phyloP scores from a whole-genome alignment of 352 stramenopile genomes.

The Phytophthora constricta region DNA sequence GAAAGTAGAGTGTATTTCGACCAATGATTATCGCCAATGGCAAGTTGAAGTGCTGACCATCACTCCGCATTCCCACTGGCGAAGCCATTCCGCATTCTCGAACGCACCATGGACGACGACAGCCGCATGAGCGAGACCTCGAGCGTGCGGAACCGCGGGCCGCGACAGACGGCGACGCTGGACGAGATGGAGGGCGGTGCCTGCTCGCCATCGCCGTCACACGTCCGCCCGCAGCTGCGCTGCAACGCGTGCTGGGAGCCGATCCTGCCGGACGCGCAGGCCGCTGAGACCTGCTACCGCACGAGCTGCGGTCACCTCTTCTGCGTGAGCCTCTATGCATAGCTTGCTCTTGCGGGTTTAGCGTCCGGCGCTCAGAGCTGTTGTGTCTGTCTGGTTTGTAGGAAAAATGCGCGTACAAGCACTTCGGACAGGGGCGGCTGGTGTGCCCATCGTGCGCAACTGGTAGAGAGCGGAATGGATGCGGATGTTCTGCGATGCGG shows the following conservation, averaged over 20 bases:
- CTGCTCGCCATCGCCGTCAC: constrained; percentile 15
- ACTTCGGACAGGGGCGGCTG: constrained; percentile 70
- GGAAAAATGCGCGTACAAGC: constrained; percentile 89
- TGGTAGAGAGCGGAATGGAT: too few relatives aligned
- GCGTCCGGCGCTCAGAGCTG: too few relatives aligned
- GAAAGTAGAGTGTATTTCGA: too few relatives aligned
- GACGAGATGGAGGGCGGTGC: constrained; percentile 57
- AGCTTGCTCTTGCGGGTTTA: too few relatives aligned
- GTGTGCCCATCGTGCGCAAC: constrained; percentile 66
- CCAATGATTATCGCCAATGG: too few relatives aligned
- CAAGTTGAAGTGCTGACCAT: constrained; percentile 65
- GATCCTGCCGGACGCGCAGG: constrained; percentile 64
- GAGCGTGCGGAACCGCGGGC: constrained; percentile 54
- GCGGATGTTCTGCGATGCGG: too few relatives aligned
- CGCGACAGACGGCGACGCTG: constrained; percentile 36
- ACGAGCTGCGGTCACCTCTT: constrained; percentile 82
- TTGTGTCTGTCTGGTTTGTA: constrained; percentile 25
- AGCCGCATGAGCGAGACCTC: constrained; percentile 79
- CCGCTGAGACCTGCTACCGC: constrained; percentile 80
- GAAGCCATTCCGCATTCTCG: constrained; percentile 28
- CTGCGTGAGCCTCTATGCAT: constrained; percentile 44
- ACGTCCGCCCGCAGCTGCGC: constrained; percentile 66
- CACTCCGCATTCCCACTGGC: constrained; percentile 34
- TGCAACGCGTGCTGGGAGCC: constrained; percentile 84
- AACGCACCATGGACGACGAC: constrained; percentile 58